Evolutionary conservation across 345 rosid genomes (phyloP).

Genomic region (Ricinus communis): DNA sequence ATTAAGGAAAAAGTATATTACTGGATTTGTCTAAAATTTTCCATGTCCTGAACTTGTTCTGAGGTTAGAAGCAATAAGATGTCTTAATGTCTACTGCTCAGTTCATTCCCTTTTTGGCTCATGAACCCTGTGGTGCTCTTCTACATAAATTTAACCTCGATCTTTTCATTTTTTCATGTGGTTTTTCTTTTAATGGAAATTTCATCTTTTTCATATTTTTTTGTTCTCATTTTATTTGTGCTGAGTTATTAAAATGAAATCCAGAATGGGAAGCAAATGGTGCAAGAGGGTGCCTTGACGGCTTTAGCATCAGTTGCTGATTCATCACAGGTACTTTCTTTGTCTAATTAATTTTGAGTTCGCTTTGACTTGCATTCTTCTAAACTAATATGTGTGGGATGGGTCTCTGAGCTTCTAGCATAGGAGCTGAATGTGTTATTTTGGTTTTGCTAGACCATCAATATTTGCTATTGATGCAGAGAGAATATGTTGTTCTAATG

Average conservation of each 20-base stretch:
- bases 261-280: constrained; percentile 97
- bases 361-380: background rate
- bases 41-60: background rate
- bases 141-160: background rate
- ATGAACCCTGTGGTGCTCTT: background rate
- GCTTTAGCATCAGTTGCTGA: constrained; percentile 99
- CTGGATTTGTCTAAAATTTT: background rate
- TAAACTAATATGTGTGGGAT: background rate
- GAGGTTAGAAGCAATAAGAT: background rate
- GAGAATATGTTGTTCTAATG: constrained; percentile 1
- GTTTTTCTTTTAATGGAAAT: background rate
- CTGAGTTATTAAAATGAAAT: background rate
- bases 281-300: constrained; percentile 97
- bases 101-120: background rate
- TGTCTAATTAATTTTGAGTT: background rate
- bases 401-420: background rate
- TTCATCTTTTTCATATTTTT: background rate
- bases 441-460: background rate
- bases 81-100: background rate
- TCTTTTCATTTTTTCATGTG: background rate
- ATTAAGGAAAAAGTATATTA: background rate
- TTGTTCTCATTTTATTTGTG: constrained; percentile 7
- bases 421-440: background rate
- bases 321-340: constrained; percentile 83
- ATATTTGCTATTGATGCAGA: too few relatives aligned